phyloP scores from a whole-genome alignment of 129 eudicot species.

The Chrysanthemum lavandulifolium region DNA sequence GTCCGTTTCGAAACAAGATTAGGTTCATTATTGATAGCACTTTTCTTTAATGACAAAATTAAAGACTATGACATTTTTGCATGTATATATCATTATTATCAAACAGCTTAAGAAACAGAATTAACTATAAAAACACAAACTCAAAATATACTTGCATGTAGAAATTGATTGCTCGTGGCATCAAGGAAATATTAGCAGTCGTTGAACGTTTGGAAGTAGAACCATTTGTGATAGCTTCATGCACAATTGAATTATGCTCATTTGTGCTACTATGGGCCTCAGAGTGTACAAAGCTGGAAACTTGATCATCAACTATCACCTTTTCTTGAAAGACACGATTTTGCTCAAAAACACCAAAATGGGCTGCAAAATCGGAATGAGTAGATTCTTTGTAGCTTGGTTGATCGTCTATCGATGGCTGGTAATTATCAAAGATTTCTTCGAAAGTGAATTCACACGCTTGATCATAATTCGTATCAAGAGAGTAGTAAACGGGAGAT shows the following conservation, averaged over 20 bases:
- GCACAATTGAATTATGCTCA: not conserved
- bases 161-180: too few species aligned
- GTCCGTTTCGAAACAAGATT: too few species aligned
- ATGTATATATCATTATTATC: too few species aligned
- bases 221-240: not conserved
- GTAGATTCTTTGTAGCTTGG: slow-evolving; percentile 7
- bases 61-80: too few species aligned
- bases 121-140: too few species aligned
- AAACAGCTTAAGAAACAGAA: too few species aligned
- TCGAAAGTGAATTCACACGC: not conserved
- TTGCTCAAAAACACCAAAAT: not conserved
- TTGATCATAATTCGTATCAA: too few species aligned
- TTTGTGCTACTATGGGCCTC: too few species aligned
- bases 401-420: not conserved
- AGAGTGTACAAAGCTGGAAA: not conserved
- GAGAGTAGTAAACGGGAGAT: too few species aligned
- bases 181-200: not conserved
- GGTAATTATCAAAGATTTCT: slow-evolving; percentile 5
- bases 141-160: too few species aligned
- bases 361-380: slow-evolving; percentile 5
- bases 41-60: too few species aligned
- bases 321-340: slow-evolving; percentile 4
- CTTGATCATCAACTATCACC: not conserved
- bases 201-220: not conserved
- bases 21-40: too few species aligned